Base-by-base conservation (phyloP, 352 stramenopile species). In the Phytopythium mirpurense region DNA sequence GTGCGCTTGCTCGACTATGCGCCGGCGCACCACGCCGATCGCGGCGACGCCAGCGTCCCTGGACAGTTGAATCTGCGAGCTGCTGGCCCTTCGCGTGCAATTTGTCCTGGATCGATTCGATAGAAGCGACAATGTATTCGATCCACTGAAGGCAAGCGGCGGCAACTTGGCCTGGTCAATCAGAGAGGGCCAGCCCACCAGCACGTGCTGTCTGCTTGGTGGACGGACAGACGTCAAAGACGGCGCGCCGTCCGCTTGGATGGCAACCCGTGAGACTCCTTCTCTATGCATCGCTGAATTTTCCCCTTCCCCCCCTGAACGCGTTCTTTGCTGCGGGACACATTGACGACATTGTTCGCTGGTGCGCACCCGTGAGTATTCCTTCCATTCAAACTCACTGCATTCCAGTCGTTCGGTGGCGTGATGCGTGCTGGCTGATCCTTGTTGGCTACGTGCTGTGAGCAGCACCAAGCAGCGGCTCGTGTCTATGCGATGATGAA, bases 401-500 rank as follows among this genome's bases (percentile, higher is more conserved):
- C 12, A 24, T 23, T 14, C 8, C 36, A 11, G 5, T 21, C n/a
- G n/a, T n/a, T n/a, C n/a, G n/a, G n/a, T n/a, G n/a, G n/a, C n/a
- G 18, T n/a, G 23, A 47, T 47, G 41, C 23, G 41, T 29, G 19
- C 3, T 21, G 41, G 5, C 41, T 8, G 34, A 15, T 38, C 34
- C 2, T 15, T 38, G 34, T 38, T 38, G 34, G 34, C 34, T 38
- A 15, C 34, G 16, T 15, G 32, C 36, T n/a, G 8, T 38, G 14
- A 42, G n/a, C 41, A 19, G 5, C 24, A 49, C 35, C 42, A 35
- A n/a, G 14, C 3, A 21, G 3, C 19, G 29, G 42, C 35, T 12
- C 45, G 45, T 51, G 27, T 37, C 45, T 51, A 40, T 51, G 45
- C 29, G 29, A 29, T 51, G 29, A 26, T 51, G 45, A 51, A 24